Evolutionary conservation across 2,329 filamentous ascomycete genomes (phyloP).

Genomic region (Xylariomycetidae sp.): DNA sequence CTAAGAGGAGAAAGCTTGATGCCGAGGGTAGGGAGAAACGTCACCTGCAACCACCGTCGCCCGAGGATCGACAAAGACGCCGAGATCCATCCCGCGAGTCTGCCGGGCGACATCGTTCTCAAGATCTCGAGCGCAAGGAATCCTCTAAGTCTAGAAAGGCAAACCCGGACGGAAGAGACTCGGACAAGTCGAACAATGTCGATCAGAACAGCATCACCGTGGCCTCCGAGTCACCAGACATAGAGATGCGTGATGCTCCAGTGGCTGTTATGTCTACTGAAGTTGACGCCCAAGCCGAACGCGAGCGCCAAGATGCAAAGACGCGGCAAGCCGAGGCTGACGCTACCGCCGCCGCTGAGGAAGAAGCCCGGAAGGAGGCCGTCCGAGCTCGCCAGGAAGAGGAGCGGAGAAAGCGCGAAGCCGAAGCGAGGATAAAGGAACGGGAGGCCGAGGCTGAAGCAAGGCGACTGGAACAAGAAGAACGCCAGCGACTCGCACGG

Average conservation of each 20-base stretch:
- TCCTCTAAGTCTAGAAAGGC: slow-evolving; percentile 32
- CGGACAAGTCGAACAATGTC: slow-evolving; percentile 31
- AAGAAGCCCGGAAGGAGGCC: slow-evolving; percentile 26
- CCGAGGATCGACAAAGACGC: slow-evolving; percentile 42
- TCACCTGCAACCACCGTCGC: slow-evolving; percentile 35
- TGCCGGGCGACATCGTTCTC: slow-evolving; percentile 23
- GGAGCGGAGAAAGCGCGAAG: slow-evolving; percentile 25
- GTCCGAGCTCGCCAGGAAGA: slow-evolving; percentile 20
- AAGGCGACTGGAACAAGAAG: slow-evolving; percentile 29
- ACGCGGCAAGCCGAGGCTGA: slow-evolving; percentile 26
- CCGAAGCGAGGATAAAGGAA: slow-evolving; percentile 26
- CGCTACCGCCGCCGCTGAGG: slow-evolving; percentile 18
- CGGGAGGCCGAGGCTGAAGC: slow-evolving; percentile 23
- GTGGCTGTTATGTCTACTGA: slow-evolving; percentile 21
- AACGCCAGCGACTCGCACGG: slow-evolving; percentile 22
- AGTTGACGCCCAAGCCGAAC: slow-evolving; percentile 26
- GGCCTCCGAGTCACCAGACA: slow-evolving; percentile 50
- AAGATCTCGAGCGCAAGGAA: slow-evolving; percentile 32
- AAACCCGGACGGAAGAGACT: slow-evolving; percentile 36
- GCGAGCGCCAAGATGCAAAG: slow-evolving; percentile 32
- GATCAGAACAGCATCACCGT: slow-evolving; percentile 49
- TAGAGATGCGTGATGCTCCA: slow-evolving; percentile 48
- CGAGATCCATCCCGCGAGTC: slow-evolving; percentile 36
- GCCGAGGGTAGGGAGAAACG: slow-evolving; percentile 45
- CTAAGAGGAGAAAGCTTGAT: slow-evolving; percentile 54